These are phyloP conservation scores for Myrica gale DNA, from an alignment of 306 rosid genomes.

Conservation along the genomic window DNA sequence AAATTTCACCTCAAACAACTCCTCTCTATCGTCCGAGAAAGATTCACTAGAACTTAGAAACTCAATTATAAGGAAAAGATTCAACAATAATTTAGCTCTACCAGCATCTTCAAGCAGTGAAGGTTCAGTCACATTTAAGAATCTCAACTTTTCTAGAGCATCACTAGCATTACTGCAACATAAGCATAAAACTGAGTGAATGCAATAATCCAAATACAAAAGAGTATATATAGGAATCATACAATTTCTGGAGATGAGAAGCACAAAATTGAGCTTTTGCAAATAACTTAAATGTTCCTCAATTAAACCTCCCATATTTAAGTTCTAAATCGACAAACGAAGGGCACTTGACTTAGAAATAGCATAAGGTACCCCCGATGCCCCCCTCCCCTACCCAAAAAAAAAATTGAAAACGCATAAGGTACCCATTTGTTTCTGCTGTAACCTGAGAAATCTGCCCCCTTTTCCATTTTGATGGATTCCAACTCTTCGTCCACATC, in stretches of 20 bases:
- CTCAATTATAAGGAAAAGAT: too few relatives aligned
- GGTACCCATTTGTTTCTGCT: too few relatives aligned
- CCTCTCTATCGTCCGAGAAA: neutral
- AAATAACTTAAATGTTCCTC: neutral
- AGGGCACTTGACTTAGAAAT: neutral
- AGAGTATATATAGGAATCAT: neutral
- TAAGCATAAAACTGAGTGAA: constrained; percentile 9
- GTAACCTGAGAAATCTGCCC: too few relatives aligned
- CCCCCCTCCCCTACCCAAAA: too few relatives aligned
- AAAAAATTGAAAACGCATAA: too few relatives aligned
- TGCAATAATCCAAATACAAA: neutral
- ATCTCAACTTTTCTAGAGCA: constrained; percentile 93
- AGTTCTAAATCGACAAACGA: constrained; percentile 8
- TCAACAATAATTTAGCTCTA: constrained; percentile 31
- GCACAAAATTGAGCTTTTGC: neutral
- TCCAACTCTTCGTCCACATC: too few relatives aligned
- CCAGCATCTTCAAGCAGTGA: constrained; percentile 89
- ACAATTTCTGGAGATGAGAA: neutral
- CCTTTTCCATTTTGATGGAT: too few relatives aligned
- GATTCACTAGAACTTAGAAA: too few relatives aligned
- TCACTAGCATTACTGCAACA: constrained; percentile 82
- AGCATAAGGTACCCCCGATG: too few relatives aligned
- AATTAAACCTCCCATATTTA: neutral
- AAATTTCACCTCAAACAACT: constrained; percentile 6
- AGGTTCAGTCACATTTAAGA: constrained; percentile 94